Evolutionary conservation across 257 asterid genomes (phyloP).

Genomic region (Solanum neorickii): DNA sequence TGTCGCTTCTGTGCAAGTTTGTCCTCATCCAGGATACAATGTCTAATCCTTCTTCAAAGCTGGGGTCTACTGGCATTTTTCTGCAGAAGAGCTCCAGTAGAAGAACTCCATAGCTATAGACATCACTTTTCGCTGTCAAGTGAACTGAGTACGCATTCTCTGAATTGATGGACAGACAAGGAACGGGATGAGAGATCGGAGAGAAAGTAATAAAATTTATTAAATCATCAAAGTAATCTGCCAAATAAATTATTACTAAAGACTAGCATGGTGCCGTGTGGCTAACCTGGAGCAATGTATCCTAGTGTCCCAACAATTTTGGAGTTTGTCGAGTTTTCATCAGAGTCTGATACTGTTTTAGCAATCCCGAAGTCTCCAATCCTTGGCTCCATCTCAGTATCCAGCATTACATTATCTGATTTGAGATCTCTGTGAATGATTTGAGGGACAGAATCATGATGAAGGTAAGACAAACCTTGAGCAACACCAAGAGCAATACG

Average conservation of each 20-base stretch:
- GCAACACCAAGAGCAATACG: constrained; percentile 43
- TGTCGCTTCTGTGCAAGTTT: constrained; percentile 1
- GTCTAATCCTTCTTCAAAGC: constrained; percentile 37
- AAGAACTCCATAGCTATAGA: constrained; percentile 32
- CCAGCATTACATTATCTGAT: constrained; percentile 38
- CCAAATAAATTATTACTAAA: not conserved
- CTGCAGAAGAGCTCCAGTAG: constrained; percentile 36
- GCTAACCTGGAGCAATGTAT: constrained; percentile 41
- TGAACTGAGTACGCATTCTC: constrained; percentile 34
- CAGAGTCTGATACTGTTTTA: constrained; percentile 18
- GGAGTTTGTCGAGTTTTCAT: constrained; percentile 22
- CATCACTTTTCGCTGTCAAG: constrained; percentile 35
- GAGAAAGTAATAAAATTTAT: not conserved
- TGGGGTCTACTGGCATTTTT: constrained; percentile 39
- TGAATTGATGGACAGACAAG: constrained; percentile 1
- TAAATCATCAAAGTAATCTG: not conserved
- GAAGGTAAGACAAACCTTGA: constrained; percentile 41
- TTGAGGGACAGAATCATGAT: constrained; percentile 44
- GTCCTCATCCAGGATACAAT: constrained; percentile 25
- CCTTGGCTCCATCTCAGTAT: constrained; percentile 32
- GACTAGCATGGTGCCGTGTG: not conserved
- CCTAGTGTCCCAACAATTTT: constrained; percentile 36
- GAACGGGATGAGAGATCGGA: not conserved
- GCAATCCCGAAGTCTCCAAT: constrained; percentile 46
- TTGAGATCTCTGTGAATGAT: constrained; percentile 43